phyloP scores from a whole-genome alignment of 2,329 filamentous ascomycete species.

The Cryphonectria carpinicola region DNA sequence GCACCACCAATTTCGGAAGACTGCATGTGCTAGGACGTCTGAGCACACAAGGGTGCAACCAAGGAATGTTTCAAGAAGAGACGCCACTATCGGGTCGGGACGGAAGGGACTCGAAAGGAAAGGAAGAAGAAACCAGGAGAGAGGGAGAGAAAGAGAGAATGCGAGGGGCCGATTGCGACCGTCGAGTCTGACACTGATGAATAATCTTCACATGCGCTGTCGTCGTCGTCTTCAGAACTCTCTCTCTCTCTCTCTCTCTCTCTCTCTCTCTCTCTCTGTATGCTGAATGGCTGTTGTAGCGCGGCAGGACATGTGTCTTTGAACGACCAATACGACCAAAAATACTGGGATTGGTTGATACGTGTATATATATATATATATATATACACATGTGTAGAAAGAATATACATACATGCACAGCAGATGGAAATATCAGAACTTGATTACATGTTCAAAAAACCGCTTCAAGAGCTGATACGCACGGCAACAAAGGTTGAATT shows the following conservation, averaged over 20 bases:
- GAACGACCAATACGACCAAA: too few relatives aligned
- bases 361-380: neutral
- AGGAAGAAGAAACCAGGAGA: too few relatives aligned
- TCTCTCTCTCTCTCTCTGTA: too few relatives aligned
- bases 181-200: neutral
- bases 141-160: neutral
- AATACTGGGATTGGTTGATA: too few relatives aligned
- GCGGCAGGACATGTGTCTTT: too few relatives aligned
- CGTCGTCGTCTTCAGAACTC: too few relatives aligned
- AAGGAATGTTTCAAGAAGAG: neutral
- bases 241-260: too few relatives aligned
- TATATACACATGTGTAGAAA: neutral
- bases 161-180: neutral
- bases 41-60: neutral
- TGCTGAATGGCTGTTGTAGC: too few relatives aligned
- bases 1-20: neutral
- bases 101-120: too few relatives aligned
- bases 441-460: neutral
- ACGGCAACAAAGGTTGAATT: neutral
- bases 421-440: neutral
- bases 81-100: neutral
- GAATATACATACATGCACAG: neutral
- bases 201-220: neutral
- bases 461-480: neutral
- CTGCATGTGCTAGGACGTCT: neutral